Base-by-base conservation (phyloP, 2,329 filamentous ascomycete genomes). In the Aspergillus sp. region DNA sequence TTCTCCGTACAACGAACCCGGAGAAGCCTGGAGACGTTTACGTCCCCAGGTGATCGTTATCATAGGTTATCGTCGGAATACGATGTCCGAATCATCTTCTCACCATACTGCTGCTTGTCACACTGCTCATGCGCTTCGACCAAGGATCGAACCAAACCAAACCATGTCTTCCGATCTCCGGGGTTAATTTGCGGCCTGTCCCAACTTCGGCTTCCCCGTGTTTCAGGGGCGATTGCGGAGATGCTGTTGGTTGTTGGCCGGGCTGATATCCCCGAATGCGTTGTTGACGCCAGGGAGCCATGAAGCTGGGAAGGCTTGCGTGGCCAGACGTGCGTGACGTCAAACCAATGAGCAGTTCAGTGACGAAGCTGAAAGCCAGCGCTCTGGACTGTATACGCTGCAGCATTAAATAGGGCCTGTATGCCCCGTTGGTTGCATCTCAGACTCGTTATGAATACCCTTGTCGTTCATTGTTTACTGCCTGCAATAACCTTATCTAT, bases 221-320 rank as follows among this genome's bases (percentile, higher is more conserved):
- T 46, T 33, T 33, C 44, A 46, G 43, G 48, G 27, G 34, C 34
- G 27, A 30, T 35, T 44, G 31, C 29, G 42, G 29, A 44, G 39
- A 39, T 37, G 40, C 13, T 34, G 49, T 5, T 54, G 49, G 54
- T 49, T 49, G 48, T 34, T 27, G 32, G 38, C 28, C 42, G 33
- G 48, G 43, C 51, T 51, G 55, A 53, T 27, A 34, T 49, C 47
- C 49, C 56, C 57, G 54, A 54, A 55, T 50, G 39, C 54, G 39
- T 46, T 37, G 19, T 19, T 19, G 19, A 19, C 19, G 19, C 19
- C 19, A 50, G 19, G 19, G 19, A 4, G 19, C 19, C 19, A 19
- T 19, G 19, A 19, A 19, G 57, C 57, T 46, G 50, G 46, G 42
- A 45, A 46, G 43, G 33, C 39, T 42, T 49, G 33, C 38, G 47